Evolutionary conservation across 2,329 filamentous ascomycete genomes (phyloP).

Genomic region (Fonsecaea monophora): DNA sequence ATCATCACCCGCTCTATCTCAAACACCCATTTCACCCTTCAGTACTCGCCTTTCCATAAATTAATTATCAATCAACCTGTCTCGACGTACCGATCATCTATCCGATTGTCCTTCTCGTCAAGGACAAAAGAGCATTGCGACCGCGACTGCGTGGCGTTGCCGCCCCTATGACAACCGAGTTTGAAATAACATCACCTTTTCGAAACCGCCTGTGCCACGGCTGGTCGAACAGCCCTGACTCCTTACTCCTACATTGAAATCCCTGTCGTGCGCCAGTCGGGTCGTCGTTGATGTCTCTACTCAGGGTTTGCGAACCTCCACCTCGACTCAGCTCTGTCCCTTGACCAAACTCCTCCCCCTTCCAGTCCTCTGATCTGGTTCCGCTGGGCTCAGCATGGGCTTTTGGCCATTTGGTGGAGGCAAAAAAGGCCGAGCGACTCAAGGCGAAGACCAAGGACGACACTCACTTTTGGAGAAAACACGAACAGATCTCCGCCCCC

Average conservation of each 20-base stretch:
- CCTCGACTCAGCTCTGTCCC: slow-evolving; percentile 26
- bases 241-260: neutral
- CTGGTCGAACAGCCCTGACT: neutral
- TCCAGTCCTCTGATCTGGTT: slow-evolving; percentile 12
- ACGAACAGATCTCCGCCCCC: slow-evolving; percentile 6
- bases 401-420: slow-evolving; percentile 41
- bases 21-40: slow-evolving; percentile 10
- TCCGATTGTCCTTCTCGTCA: slow-evolving; percentile 11
- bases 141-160: slow-evolving; percentile 26
- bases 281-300: slow-evolving; percentile 36
- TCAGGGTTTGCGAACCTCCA: slow-evolving; percentile 29
- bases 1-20: slow-evolving; percentile 24
- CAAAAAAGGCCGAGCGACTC: slow-evolving; percentile 36
- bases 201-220: slow-evolving; percentile 5
- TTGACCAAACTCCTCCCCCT: slow-evolving; percentile 20
- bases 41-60: slow-evolving; percentile 6
- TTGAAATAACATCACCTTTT: slow-evolving; percentile 14
- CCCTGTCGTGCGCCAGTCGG: slow-evolving; percentile 11
- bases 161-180: slow-evolving; percentile 22
- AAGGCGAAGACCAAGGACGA: slow-evolving; percentile 26
- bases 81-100: slow-evolving; percentile 12
- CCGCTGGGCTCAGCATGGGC: slow-evolving; percentile 38
- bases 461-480: slow-evolving; percentile 31
- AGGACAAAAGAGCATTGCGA: slow-evolving; percentile 16
- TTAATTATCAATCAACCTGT: slow-evolving; percentile 16